Base-by-base conservation (phyloP, 2,329 filamentous ascomycete species). In the Stagonosporopsis tanaceti region DNA sequence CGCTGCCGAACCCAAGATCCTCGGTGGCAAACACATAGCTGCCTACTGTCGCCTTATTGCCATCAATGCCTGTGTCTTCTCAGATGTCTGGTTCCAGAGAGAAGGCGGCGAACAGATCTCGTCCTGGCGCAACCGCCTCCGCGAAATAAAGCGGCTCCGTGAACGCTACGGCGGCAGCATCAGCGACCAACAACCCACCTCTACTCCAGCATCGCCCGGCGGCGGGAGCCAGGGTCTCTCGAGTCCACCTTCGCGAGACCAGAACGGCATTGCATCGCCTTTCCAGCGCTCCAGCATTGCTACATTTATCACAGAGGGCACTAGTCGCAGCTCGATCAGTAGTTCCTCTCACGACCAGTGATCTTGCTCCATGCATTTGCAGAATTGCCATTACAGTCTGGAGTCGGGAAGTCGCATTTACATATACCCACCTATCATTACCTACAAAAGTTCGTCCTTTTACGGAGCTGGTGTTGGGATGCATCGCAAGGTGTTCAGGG, bases 1-100 rank as follows among this genome's bases (percentile, higher is more conserved):
- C 0, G 93, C 93, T 0, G 90, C 92, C 0, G 90, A 94, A 62
- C 89, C 91, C 8, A 98, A 98, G 76, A 90, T 98, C 67, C 85
- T 99, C 57, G 93, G 90, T 15, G 85, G 94, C 30, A 88, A 87
- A 65, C 92, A 92, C 12, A 82, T 99, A 8, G 91, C 93, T 0
- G 85, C 88, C 9, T 96, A 97, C 72, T 91, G 97, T 50, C 88
- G 95, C 35, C 87, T 97, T 44, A 82, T 98, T 17, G 92, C 94
- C 0, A 85, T 99, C 61, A 98, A 97, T 71, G 93, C 95, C 0
- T 96, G 92, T 14, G 92, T 98, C 8, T 97, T 98, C 75, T 92
- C 91, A 2, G 85, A 90, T 41, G 93, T 97, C n/a, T 97, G 94
- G 92, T 86, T 87, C 44, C 88, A 87, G 68, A 84, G 88, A 44